Base-by-base conservation (phyloP, 2,329 filamentous ascomycete species). In the Aaosphaeria arxii region DNA sequence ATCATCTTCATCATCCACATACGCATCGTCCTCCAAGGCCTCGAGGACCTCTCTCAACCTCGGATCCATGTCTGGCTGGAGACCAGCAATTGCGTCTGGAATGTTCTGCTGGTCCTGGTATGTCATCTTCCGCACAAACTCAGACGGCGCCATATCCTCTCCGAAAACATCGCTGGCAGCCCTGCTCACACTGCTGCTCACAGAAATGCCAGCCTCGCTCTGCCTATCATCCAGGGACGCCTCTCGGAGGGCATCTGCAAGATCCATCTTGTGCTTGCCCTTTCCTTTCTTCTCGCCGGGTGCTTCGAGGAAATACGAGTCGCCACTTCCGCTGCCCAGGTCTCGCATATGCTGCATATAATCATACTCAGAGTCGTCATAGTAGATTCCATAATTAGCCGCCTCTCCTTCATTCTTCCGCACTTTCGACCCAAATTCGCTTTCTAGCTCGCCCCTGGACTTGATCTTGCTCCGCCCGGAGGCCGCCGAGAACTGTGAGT, bases 291-390 rank as follows among this genome's bases (percentile, higher is more conserved):
- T 82, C 47, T 80, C 79, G n/a, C 77, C 67, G n/a, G 74, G 69
- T 1, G 82, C 82, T 53, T 96, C 91, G 36, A 99, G 81, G 65
- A 95, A 97, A 42, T 91, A 85, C 30, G 87, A 83, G 47, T 91
- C 86, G 30, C 88, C 88, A 5, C 70, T 72, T 5, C 81, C 73
- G 2, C 65, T 64, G 3, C 77, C 89, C 40, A 99, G 75, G 61
- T 97, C 94, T 47, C 91, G 87, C 79, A 99, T 77, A 72, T 99
- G 94, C 72, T 99, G 94, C 94, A 99, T 99, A 75, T 99, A 99
- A 72, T 99, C 94, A 73, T 99, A 99, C 64, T 89, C 83, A 55
- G 89, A 87, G 73, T 99, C 94, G 72, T 99, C 95, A 71, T 81
- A 99, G 77, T 88, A 99, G 55, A 99, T 83, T 55, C 94, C 94